These are phyloP conservation scores for Lentinula sp. DNA, from an alignment of 768 basidiomycete genomes.

Conservation along the genomic window DNA sequence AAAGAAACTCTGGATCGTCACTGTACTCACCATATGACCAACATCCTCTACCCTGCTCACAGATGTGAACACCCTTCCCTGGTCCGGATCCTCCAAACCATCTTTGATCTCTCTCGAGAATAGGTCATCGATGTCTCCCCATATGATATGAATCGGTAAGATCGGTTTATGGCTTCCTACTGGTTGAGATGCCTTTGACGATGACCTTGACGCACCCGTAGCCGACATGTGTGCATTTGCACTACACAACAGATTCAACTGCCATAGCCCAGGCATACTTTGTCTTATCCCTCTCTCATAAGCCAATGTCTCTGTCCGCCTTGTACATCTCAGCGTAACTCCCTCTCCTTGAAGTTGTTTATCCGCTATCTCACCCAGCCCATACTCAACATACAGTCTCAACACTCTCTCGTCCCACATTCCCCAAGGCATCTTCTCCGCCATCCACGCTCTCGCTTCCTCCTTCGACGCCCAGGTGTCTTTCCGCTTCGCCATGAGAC, in stretches of 20 bases:
- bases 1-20: not conserved
- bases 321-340: not conserved
- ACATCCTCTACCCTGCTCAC: conserved; percentile 4
- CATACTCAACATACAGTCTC: not conserved
- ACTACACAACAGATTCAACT: conserved; percentile 2
- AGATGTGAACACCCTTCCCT: conserved; percentile 5
- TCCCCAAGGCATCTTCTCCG: not conserved
- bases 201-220: not conserved
- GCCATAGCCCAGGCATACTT: not conserved
- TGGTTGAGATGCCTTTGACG: not conserved
- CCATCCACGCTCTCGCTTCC: conserved; percentile 1
- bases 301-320: not conserved
- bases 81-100: not conserved
- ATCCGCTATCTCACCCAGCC: not conserved
- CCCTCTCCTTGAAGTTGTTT: not conserved
- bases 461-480: not conserved
- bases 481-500: not conserved
- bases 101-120: conserved; percentile 4
- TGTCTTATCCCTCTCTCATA: conserved; percentile 2
- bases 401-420: conserved; percentile 4
- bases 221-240: not conserved
- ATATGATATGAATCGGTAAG: not conserved
- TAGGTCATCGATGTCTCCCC: conserved; percentile 4
- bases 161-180: not conserved
- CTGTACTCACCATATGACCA: conserved; percentile 1